Conservation (phyloP, 331 rosid genomes). For the Telfairia occidentalis region DNA sequence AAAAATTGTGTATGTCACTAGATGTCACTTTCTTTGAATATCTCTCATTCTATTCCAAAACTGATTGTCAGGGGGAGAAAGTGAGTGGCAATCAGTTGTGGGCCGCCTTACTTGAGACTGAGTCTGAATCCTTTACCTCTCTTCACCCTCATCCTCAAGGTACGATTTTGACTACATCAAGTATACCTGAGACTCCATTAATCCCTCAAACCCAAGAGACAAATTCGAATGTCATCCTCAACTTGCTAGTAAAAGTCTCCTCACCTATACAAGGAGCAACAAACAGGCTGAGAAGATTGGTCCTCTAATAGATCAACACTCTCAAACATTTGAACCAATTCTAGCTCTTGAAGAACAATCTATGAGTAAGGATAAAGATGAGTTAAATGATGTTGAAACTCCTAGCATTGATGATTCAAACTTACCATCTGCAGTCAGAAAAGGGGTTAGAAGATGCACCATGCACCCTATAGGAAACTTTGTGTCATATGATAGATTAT, state of each 20-base stretch:
- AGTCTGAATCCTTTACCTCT: not conserved
- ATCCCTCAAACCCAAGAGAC: not conserved
- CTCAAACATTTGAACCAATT: not conserved
- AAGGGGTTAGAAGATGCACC: too few species aligned
- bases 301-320: not conserved
- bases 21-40: not conserved
- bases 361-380: not conserved
- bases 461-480: too few species aligned
- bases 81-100: not conserved
- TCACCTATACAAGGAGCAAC: not conserved
- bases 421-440: too few species aligned
- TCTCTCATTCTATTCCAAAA: not conserved
- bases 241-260: not conserved
- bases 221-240: not conserved
- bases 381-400: not conserved
- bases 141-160: not conserved
- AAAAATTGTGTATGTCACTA: not conserved
- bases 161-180: not conserved
- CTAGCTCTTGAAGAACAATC: not conserved
- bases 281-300: not conserved
- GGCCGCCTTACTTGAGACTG: not conserved
- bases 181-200: not conserved
- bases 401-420: too few species aligned
- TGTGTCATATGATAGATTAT: too few species aligned
- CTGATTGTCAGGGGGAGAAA: not conserved